Evolutionary conservation across 345 rosid genomes (phyloP), one percentile per base, ranked within the genome.

Genomic region (Zanthoxylum bungeanum): DNA sequence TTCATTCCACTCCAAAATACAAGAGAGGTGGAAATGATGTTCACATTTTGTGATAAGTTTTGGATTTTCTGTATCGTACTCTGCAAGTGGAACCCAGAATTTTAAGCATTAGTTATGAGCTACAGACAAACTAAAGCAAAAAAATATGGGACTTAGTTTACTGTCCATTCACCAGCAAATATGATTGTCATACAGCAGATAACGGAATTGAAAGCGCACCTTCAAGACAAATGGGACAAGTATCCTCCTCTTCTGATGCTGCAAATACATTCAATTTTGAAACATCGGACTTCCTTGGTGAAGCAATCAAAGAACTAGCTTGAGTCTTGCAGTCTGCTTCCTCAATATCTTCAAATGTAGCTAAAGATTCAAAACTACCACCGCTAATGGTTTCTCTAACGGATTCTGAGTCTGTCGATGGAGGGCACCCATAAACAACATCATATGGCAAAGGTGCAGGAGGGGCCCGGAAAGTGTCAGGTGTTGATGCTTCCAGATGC

Each of bases 1-100:
- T 85, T 93, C 98, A 82, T 86, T 86, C 98, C 98, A 93, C 70
- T 91, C 98, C 61, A 91, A 78, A 71, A 93, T 86, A 80, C 97
- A 93, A 2, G 94, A 79, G 28, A 93, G 85, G 81, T 94, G 98
- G 73, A 83, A 94, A 83, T 82, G 90, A 73, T 94, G 98, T 58
- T 92, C 90, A 47, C 97, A 94, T 50, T 83, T 83, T 21, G 97
- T 92, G 51, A 79, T 67, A 61, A 92, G 81, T 84, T 84, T 90
- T 44, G 98, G 98, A 83, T 90, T 94, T 79, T 90, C 96, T 5
- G 37, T 47, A 59, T 89, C 91, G 76, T 94, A 94, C 76, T 83
- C 98, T 94, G 89, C 86, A 86, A 44, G 55, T 31, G 19, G 71
- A 31, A 66, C 58, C 62, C 58, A 57, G 5, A 56, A 56, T n/a